Evolutionary conservation across 352 stramenopile species (phyloP), one percentile per base, ranked within the genome.

Genomic region (Phytophthora agathidicida): DNA sequence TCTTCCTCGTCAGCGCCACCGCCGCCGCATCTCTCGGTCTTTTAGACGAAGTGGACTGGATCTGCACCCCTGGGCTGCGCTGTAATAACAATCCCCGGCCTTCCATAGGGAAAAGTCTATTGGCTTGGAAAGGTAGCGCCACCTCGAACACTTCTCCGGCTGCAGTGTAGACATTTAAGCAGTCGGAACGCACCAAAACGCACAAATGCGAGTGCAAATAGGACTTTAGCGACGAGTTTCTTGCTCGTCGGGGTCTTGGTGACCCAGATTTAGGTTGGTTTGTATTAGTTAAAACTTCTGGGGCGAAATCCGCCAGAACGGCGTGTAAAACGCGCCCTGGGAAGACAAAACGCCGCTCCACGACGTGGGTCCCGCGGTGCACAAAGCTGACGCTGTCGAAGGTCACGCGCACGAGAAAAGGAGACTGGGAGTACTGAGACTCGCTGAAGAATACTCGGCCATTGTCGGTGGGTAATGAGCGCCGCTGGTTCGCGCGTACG

Each of bases 71-170:
- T 5, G 72, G 65, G 43, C 73, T 88, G 23, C 85, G 68, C 42
- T 94, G 80, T n/a, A 94, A 17, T 1, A 94, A 42, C 20, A 94
- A 24, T 0, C 85, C 83, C 3, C 55, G 39, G 0, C 51, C 57
- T 16, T 69, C 54, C 23, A 89, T 68, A 3, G 83, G 65, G 20
- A 88, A 71, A 3, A 94, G 55, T 5, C 60, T 66, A 44, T 77
- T 86, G 14, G 83, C 79, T 32, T 90, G 80, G 66, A 93, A 94
- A 1, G 85, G 83, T 23, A 94, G 58, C 22, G 85, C 57, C 16
- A 87, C 79, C 33, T 94, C 85, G 38, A 84, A 90, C 41, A 87
- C 72, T 30, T 91, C 81, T 1, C 84, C 84, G 5, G 65, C 60
- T 16, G 80, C 73, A 10, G 80, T 71, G 63, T 86, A 91, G 27